Evolutionary conservation across 2,329 filamentous ascomycete species (phyloP).

Genomic region (Phialemonium atrogriseum): DNA sequence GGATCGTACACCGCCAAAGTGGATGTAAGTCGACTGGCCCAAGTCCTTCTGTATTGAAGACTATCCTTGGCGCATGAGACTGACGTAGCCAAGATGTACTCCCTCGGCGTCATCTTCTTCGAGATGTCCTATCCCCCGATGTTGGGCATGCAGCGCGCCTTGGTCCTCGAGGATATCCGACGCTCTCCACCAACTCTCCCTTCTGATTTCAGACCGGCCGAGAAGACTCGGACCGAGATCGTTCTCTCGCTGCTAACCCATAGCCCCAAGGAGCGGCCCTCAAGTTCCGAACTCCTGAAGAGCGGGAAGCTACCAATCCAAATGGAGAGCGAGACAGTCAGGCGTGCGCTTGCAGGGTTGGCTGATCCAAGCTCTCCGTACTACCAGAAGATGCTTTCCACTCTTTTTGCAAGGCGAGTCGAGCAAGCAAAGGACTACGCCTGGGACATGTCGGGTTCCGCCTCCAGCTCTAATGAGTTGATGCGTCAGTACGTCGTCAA

Average conservation of each 20-base stretch:
- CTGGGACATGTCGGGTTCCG: slow-evolving; percentile 61
- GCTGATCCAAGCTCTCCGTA: slow-evolving; percentile 79
- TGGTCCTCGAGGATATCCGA: slow-evolving; percentile 60
- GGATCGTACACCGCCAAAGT: slow-evolving; percentile 88
- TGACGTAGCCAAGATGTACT: slow-evolving; percentile 67
- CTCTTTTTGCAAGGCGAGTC: slow-evolving; percentile 68
- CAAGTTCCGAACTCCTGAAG: slow-evolving; percentile 71
- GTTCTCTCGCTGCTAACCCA: slow-evolving; percentile 75
- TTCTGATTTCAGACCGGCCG: slow-evolving; percentile 57
- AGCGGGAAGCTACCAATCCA: slow-evolving; percentile 83
- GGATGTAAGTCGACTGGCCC: slow-evolving; percentile 52
- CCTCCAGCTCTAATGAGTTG: slow-evolving; percentile 48
- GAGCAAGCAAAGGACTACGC: slow-evolving; percentile 75
- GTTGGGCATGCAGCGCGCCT: slow-evolving; percentile 54
- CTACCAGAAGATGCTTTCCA: slow-evolving; percentile 82
- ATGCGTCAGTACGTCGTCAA: slow-evolving; percentile 68
- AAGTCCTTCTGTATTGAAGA: slow-evolving; percentile 1
- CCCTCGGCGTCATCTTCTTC: slow-evolving; percentile 93
- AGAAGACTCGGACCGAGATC: slow-evolving; percentile 70
- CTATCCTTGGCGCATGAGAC: slow-evolving; percentile 4
- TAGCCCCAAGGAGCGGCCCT: slow-evolving; percentile 73
- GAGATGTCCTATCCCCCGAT: slow-evolving; percentile 79
- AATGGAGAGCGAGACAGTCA: slow-evolving; percentile 86
- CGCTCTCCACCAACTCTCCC: slow-evolving; percentile 63
- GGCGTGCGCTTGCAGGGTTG: slow-evolving; percentile 71